Percentiles rank a stretch among this genome's conserved stretches.
Conservation (phyloP, 2,329 filamentous ascomycete species). For the Chalara sp. region DNA sequence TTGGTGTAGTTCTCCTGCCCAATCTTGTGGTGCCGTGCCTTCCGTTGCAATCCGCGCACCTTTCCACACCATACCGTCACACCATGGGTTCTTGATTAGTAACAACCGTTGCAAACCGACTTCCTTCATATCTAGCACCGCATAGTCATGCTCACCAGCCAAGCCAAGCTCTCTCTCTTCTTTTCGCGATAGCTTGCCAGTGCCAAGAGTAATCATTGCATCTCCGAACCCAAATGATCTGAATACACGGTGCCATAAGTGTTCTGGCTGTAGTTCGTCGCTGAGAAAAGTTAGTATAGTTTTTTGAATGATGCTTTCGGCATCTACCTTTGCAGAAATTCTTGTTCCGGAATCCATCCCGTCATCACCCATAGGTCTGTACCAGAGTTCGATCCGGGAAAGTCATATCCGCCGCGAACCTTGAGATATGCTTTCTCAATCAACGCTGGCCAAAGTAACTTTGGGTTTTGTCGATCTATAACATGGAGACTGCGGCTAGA, state of each 20-base stretch:
- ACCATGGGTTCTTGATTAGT: conserved; percentile 95
- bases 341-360: conserved; percentile 94
- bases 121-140: conserved; percentile 73
- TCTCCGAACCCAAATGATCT: conserved; percentile 70
- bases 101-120: conserved; percentile 57
- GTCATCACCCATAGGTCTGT: conserved; percentile 90
- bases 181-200: conserved; percentile 68
- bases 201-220: conserved; percentile 84
- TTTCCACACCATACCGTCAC: conserved; percentile 70
- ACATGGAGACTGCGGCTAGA: conserved; percentile 76
- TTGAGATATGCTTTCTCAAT: conserved; percentile 97
- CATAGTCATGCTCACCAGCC: conserved; percentile 89
- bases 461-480: conserved; percentile 74
- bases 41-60: conserved; percentile 31
- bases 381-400: conserved; percentile 93
- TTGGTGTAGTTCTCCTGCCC: conserved; percentile 19
- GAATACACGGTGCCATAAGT: conserved; percentile 72
- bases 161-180: conserved; percentile 79
- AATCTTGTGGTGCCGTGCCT: conserved; percentile 2
- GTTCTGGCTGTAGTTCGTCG: conserved; percentile 69
- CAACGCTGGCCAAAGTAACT: conserved; percentile 84
- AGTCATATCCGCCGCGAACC: conserved; percentile 91
- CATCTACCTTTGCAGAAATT: conserved; percentile 71
- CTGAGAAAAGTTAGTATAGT: conserved; percentile 31
- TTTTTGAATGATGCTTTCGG: background rate